Conservation (phyloP, 768 basidiomycete genomes). For the Suillus decipiens region DNA sequence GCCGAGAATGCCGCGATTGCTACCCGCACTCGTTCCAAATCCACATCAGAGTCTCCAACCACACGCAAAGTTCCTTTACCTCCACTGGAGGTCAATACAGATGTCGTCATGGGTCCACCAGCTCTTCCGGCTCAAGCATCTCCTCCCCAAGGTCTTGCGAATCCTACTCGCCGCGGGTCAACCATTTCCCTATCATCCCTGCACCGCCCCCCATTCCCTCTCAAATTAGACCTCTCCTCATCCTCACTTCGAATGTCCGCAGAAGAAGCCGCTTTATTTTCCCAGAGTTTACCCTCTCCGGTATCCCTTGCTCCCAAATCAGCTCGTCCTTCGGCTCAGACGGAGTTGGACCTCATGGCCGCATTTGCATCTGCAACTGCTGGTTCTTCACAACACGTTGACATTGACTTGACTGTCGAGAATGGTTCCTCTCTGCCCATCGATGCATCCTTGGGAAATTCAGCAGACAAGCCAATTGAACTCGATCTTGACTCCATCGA, state of each 20-base stretch:
- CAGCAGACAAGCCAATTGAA: conserved; percentile 81
- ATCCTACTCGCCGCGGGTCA: conserved; percentile 61
- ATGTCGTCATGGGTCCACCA: conserved; percentile 24
- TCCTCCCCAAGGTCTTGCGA: conserved; percentile 32
- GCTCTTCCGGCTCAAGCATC: conserved; percentile 37
- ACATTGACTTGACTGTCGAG: conserved; percentile 64
- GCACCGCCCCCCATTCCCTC: conserved; percentile 67
- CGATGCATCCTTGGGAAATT: conserved; percentile 50
- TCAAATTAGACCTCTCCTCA: conserved; percentile 82
- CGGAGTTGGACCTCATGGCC: conserved; percentile 66
- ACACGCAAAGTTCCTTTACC: conserved; percentile 27
- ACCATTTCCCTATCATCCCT: conserved; percentile 81
- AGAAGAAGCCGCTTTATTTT: conserved; percentile 59
- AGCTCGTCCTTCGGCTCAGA: conserved; percentile 58
- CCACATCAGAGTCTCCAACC: conserved; percentile 26
- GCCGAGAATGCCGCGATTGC: conserved; percentile 46
- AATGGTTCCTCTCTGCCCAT: conserved; percentile 31
- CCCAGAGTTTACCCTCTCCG: conserved; percentile 66
- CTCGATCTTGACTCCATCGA: conserved; percentile 72
- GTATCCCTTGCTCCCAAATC: conserved; percentile 83
- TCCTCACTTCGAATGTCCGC: conserved; percentile 63
- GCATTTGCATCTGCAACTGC: conserved; percentile 48
- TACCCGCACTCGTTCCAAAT: conserved; percentile 25
- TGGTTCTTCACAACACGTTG: conserved; percentile 35
- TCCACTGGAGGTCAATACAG: conserved; percentile 19